Percentiles rank a stretch among this genome's conserved stretches.
Conservation (phyloP, 768 basidiomycete species). For the Hericium rajendrae region DNA sequence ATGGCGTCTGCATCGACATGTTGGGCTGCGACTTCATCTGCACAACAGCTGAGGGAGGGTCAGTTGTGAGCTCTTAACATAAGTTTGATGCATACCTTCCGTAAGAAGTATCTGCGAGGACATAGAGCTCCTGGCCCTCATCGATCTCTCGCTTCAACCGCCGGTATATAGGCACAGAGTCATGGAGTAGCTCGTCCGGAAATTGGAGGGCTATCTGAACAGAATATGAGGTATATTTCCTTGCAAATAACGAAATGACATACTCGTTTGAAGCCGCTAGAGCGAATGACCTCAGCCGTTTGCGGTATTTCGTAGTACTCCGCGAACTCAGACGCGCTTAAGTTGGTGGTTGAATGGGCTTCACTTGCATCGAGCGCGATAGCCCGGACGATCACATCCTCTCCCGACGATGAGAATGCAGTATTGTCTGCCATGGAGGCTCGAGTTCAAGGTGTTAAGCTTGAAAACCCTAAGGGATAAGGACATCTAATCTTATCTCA, state of each 20-base stretch:
- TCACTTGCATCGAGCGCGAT: conserved; percentile 38
- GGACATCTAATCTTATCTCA: background rate
- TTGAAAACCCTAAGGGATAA: background rate
- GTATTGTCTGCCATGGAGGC: conserved; percentile 16
- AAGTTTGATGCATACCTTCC: conserved; percentile 54
- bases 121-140: conserved; percentile 55
- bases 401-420: conserved; percentile 46
- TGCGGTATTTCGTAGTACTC: conserved; percentile 68
- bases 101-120: conserved; percentile 96
- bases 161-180: conserved; percentile 78
- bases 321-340: conserved; percentile 35
- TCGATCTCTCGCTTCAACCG: conserved; percentile 45
- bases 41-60: conserved; percentile 64
- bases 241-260: background rate
- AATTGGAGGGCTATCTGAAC: conserved; percentile 84
- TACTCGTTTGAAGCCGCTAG: conserved; percentile 64
- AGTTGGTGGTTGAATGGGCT: conserved; percentile 19
- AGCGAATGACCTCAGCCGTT: conserved; percentile 50
- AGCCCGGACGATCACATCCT: conserved; percentile 51
- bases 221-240: background rate
- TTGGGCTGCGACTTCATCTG: conserved; percentile 91
- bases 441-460: background rate
- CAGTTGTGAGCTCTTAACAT: background rate
- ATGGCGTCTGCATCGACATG: conserved; percentile 88
- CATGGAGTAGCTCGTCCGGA: conserved; percentile 83